Percentiles rank a stretch among this genome's conserved stretches.
phyloP scores from a whole-genome alignment of 2,329 filamentous ascomycete species.

The Colletotrichum magnum region DNA sequence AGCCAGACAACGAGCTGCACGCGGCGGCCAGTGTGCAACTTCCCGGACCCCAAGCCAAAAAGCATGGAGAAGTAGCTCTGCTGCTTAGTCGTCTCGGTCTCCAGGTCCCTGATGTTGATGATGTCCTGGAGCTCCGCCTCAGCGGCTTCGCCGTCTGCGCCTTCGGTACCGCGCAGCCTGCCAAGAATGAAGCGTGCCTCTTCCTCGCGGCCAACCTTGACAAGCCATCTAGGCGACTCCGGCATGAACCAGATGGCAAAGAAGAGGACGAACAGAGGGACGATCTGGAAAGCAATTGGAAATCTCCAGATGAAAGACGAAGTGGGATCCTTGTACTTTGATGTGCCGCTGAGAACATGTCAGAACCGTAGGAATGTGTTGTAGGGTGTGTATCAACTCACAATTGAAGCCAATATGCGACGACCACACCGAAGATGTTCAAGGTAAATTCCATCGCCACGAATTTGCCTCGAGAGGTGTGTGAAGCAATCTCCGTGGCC shows the following conservation, averaged over 20 bases:
- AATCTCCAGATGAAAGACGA: conserved; percentile 77
- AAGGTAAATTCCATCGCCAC: conserved; percentile 81
- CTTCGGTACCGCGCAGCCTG: conserved; percentile 71
- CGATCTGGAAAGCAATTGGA: conserved; percentile 78
- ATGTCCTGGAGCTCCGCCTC: conserved; percentile 79
- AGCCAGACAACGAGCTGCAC: conserved; percentile 81
- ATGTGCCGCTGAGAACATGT: conserved; percentile 39
- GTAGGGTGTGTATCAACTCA: conserved; percentile 37
- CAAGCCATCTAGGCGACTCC: conserved; percentile 77
- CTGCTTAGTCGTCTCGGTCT: conserved; percentile 70
- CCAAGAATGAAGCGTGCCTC: conserved; percentile 77
- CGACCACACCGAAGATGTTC: conserved; percentile 60
- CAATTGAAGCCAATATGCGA: conserved; percentile 72
- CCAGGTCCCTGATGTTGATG: conserved; percentile 63
- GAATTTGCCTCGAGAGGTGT: conserved; percentile 77
- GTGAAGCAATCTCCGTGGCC: conserved; percentile 78
- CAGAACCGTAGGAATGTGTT: neutral
- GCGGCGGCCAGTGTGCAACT: conserved; percentile 76
- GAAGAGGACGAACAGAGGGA: conserved; percentile 72
- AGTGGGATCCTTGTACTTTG: conserved; percentile 61
- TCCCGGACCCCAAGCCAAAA: conserved; percentile 74
- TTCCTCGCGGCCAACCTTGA: conserved; percentile 75
- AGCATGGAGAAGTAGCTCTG: conserved; percentile 77
- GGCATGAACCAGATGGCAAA: conserved; percentile 75
- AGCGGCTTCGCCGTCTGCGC: conserved; percentile 60